phyloP scores from a whole-genome alignment of 768 basidiomycete species.

The Pleurotus giganteus region DNA sequence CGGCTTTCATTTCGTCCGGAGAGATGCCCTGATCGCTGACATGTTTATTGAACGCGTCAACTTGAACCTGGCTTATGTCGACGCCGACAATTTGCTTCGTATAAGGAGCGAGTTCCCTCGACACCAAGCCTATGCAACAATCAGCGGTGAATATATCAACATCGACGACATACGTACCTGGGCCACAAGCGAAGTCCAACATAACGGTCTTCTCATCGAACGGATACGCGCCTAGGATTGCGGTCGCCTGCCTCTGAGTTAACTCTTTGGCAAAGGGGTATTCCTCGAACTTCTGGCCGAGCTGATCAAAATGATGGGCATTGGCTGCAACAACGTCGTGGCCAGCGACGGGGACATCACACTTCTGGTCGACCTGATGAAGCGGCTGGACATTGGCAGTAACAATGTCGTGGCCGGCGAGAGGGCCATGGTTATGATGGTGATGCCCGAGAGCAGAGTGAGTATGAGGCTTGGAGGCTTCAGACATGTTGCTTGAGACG shows the following conservation, averaged over 20 bases:
- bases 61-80: conserved; percentile 72
- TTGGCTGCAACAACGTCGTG: conserved; percentile 33
- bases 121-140: conserved; percentile 53
- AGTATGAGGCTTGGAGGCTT: neutral
- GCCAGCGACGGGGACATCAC: no score
- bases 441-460: neutral
- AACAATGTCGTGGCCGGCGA: conserved; percentile 20
- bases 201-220: conserved; percentile 58
- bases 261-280: conserved; percentile 20
- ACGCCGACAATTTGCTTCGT: conserved; percentile 67
- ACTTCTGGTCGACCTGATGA: conserved; percentile 20
- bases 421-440: conserved; percentile 12
- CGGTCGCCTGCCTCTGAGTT: conserved; percentile 32
- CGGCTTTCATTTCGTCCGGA: conserved; percentile 63
- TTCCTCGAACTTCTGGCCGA: conserved; percentile 17
- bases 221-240: conserved; percentile 35
- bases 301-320: conserved; percentile 32
- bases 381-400: conserved; percentile 38
- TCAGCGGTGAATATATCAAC: neutral
- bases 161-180: conserved; percentile 37
- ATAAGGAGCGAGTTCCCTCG: conserved; percentile 57
- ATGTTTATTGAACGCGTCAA: conserved; percentile 61
- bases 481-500: neutral
- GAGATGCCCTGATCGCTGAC: conserved; percentile 60
- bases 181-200: conserved; percentile 77